Percentiles rank a stretch among this genome's conserved stretches.
Conservation (phyloP, 192 early-diverging fungal genomes). For the Lunasporangiospora selenospora region DNA sequence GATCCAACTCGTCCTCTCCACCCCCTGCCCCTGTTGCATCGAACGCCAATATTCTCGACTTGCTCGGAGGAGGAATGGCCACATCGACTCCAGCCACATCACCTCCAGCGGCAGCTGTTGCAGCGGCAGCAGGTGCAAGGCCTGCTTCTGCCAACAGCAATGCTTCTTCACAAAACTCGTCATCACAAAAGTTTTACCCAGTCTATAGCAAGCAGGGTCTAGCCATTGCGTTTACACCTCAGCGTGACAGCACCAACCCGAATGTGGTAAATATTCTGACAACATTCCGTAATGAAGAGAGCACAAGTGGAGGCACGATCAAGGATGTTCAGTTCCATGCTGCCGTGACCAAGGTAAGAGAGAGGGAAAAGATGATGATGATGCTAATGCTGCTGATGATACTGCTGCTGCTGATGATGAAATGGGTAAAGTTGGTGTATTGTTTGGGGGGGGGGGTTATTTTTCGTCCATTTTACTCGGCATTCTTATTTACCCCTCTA, state of each 20-base stretch:
- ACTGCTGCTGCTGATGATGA: too few relatives aligned
- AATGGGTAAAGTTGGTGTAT: too few relatives aligned
- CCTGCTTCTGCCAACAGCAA: constrained; percentile 18
- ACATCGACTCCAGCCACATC: constrained; percentile 21
- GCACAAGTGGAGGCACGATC: constrained; percentile 56
- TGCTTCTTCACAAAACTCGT: constrained; percentile 23
- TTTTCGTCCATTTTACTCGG: not conserved
- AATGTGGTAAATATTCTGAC: constrained; percentile 71
- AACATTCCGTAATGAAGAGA: constrained; percentile 69
- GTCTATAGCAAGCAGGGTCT: constrained; percentile 86
- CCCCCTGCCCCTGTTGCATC: constrained; percentile 15
- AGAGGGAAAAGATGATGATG: not conserved
- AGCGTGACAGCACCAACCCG: constrained; percentile 66
- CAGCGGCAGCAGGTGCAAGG: constrained; percentile 19
- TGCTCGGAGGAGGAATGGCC: constrained; percentile 38
- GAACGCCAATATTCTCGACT: constrained; percentile 37
- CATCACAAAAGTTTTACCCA: constrained; percentile 50
- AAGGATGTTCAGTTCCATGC: constrained; percentile 83
- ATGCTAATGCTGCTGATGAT: too few relatives aligned
- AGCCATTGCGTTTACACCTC: constrained; percentile 74
- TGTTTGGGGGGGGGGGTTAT: not conserved
- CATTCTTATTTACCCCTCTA: not conserved
- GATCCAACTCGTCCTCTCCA: not conserved
- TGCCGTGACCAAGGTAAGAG: constrained; percentile 82
- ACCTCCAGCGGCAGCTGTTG: too few relatives aligned